phyloP scores from a whole-genome alignment of 768 basidiomycete genomes.

The Lyophyllum semitale region DNA sequence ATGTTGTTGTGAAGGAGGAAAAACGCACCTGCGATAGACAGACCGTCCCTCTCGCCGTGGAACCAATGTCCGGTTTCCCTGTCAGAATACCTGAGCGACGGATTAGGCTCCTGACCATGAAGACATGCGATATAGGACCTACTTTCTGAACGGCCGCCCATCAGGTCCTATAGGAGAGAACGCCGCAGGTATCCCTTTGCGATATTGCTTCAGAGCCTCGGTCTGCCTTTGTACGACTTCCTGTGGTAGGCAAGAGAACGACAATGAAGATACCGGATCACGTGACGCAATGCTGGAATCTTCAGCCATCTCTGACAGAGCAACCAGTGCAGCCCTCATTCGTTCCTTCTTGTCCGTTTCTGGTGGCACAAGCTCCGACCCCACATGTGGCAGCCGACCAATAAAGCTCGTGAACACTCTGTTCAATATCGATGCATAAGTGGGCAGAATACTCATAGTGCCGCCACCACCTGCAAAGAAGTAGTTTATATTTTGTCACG shows the following conservation, averaged over 20 bases:
- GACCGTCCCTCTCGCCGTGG: constrained; percentile 52
- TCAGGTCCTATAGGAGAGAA: constrained; percentile 60
- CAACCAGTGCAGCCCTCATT: constrained; percentile 55
- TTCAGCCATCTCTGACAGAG: constrained; percentile 51
- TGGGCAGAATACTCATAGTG: constrained; percentile 54
- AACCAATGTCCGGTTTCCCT: constrained; percentile 65
- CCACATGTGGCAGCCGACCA: constrained; percentile 47
- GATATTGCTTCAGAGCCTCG: constrained; percentile 48
- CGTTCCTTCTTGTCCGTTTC: constrained; percentile 40
- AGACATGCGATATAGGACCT: constrained; percentile 19
- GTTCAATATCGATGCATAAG: constrained; percentile 62
- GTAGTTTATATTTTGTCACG: background rate
- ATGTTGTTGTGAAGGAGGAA: background rate
- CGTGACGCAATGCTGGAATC: constrained; percentile 47
- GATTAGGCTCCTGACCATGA: constrained; percentile 1
- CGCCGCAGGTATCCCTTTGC: constrained; percentile 42
- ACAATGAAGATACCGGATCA: constrained; percentile 62
- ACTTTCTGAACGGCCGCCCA: constrained; percentile 67
- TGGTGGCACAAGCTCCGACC: constrained; percentile 49
- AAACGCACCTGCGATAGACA: constrained; percentile 54
- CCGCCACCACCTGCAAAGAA: constrained; percentile 49
- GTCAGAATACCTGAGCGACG: constrained; percentile 57
- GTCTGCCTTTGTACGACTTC: constrained; percentile 55
- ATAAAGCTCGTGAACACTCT: constrained; percentile 67
- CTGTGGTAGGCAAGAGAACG: constrained; percentile 63